Evolutionary conservation across 2,329 filamentous ascomycete genomes (phyloP), one percentile per base, ranked within the genome.

Genomic region (Clonostachys sp.): DNA sequence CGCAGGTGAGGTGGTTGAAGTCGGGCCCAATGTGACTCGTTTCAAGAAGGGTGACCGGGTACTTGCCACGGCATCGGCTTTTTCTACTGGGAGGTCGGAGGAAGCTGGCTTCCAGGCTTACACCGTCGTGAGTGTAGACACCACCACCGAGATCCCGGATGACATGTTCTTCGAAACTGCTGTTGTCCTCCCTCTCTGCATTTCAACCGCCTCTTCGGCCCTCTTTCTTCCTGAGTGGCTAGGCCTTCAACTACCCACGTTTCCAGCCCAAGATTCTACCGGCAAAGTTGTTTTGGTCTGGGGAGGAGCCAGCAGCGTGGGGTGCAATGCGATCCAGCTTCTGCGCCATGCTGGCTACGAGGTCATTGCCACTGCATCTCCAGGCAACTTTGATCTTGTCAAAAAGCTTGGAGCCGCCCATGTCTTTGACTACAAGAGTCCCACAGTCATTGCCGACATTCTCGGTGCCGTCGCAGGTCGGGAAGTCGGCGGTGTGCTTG

Each of bases 231-330:
- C 24, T 30, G 24, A 30, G 3, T 30, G 24, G 24, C 24, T 30
- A 10, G 24, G 24, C 4, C 8, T 30, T 10, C 24, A 30, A 30
- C 24, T 30, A 1, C 24, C 24, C 3, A 10, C 3, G 24, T 3
- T 30, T 10, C 24, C 24, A 30, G 24, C 24, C 10, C 24, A 30
- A 30, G 24, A 30, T 30, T 30, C 17, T 44, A 34, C 42, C 12
- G 57, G 65, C 40, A 56, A 66, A 39, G 62, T 70, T 0, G 54
- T 75, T 39, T 53, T 75, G 18, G 71, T 74, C 50, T 73, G 75
- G 46, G 73, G 71, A 40, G 71, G 69, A 14, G 75, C 75, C 59
- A 82, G 74, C 10, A 78, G 77, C 3, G 80, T 79, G 0, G 75
- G 73, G 58, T 74, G 80, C 41, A 73, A 78, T 46, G 72, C 61